phyloP scores from a whole-genome alignment of 345 rosid genomes.

The Lenwebbia sp. region DNA sequence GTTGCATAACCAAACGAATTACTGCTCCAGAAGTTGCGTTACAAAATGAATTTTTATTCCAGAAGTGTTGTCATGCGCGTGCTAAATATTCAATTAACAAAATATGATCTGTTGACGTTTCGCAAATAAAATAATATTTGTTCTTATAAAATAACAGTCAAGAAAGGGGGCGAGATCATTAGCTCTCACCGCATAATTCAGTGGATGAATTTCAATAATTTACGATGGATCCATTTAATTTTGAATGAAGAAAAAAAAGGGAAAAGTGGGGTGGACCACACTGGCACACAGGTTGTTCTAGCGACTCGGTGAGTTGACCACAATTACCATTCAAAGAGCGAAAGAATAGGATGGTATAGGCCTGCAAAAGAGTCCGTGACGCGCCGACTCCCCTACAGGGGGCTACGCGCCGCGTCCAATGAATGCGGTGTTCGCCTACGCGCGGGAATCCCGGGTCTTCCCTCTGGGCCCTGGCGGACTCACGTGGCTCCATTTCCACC shows the following conservation, averaged over 20 bases:
- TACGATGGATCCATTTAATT: neutral
- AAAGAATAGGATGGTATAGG: neutral
- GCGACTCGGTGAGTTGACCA: neutral
- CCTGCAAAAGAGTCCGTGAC: neutral
- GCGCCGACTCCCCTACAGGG: neutral
- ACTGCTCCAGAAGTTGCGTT: too few species aligned
- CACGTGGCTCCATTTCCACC: neutral
- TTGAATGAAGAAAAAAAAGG: neutral
- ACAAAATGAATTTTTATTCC: too few species aligned
- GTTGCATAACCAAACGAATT: too few species aligned
- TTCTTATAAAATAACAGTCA: too few species aligned
- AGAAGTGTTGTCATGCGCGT: too few species aligned
- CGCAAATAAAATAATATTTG: too few species aligned
- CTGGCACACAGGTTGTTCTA: neutral
- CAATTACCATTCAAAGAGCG: neutral
- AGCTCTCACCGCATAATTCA: neutral
- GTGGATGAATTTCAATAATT: neutral
- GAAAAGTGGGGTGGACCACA: neutral
- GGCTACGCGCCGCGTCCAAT: neutral
- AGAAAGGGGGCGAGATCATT: neutral
- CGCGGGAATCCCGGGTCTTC: neutral
- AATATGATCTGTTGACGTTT: too few species aligned
- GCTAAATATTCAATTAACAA: too few species aligned
- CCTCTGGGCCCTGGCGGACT: neutral
- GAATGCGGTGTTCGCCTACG: neutral